These are phyloP conservation scores for Lepidium didymum DNA, from an alignment of 345 rosid genomes.

Conservation along the genomic window DNA sequence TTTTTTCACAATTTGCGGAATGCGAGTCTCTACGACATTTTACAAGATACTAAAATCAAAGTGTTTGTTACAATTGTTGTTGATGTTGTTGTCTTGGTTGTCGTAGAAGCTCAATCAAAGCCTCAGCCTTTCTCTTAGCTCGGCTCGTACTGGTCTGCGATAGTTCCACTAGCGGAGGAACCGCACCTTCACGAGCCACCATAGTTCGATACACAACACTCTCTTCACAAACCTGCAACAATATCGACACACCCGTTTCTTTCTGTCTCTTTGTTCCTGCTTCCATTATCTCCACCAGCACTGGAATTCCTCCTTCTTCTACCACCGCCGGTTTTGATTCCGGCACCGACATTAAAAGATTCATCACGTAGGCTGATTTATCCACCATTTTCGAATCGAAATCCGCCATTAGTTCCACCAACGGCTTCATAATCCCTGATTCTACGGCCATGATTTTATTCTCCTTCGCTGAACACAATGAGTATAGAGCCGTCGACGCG, in stretches of 20 bases:
- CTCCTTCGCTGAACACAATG: slow-evolving; percentile 65
- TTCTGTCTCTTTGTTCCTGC: slow-evolving; percentile 81
- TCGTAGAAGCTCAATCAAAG: slow-evolving; percentile 69
- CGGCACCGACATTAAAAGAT: slow-evolving; percentile 38
- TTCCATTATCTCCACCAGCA: slow-evolving; percentile 80
- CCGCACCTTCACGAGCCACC: slow-evolving; percentile 94
- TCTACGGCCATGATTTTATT: slow-evolving; percentile 76
- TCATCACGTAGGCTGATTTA: slow-evolving; percentile 70
- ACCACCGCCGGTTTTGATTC: slow-evolving; percentile 71
- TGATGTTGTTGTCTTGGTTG: slow-evolving; percentile 55
- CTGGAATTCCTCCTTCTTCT: slow-evolving; percentile 91
- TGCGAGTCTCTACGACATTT: no score
- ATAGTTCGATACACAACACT: slow-evolving; percentile 49
- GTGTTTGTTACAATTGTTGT: not conserved
- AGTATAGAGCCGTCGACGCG: slow-evolving; percentile 85
- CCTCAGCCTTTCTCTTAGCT: slow-evolving; percentile 79
- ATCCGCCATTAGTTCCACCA: slow-evolving; percentile 91
- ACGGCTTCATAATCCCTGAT: slow-evolving; percentile 70
- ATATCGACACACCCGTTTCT: slow-evolving; percentile 60
- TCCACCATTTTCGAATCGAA: slow-evolving; percentile 92
- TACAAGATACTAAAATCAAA: not conserved
- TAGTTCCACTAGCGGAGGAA: slow-evolving; percentile 79
- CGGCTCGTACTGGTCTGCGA: slow-evolving; percentile 75
- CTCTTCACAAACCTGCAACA: slow-evolving; percentile 67
- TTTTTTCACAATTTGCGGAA: no score